Percentiles rank a stretch among this genome's conserved stretches.
Conservation (phyloP, 306 rosid species). For the Quercus parvula region DNA sequence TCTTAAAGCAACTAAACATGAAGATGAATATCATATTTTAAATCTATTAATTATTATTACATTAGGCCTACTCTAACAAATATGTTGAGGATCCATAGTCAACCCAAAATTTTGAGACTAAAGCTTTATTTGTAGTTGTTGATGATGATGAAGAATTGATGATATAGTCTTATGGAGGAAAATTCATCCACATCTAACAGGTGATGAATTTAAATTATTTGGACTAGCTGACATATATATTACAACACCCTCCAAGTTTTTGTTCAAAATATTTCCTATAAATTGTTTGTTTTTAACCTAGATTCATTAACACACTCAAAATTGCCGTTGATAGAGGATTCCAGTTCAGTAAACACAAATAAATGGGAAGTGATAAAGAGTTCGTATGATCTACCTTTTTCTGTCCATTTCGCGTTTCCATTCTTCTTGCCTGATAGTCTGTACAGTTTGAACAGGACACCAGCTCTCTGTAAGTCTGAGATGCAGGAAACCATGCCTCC, state of each 20-base stretch:
- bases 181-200: background rate
- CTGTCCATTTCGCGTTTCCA: conserved; percentile 90
- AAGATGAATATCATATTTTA: no score
- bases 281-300: background rate
- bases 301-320: background rate
- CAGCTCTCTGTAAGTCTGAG: conserved; percentile 78
- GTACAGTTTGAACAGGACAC: conserved; percentile 98
- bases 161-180: background rate
- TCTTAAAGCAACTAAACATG: no score
- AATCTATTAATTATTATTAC: no score
- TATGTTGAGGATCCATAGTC: no score
- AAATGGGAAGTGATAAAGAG: background rate
- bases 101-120: no score
- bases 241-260: background rate
- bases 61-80: no score
- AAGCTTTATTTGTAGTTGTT: no score
- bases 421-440: conserved; percentile 83
- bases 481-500: conserved; percentile 96
- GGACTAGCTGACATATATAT: background rate
- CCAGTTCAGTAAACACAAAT: background rate
- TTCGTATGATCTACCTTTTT: conserved; percentile 60
- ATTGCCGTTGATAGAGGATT: background rate
- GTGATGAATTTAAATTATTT: background rate
- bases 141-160: background rate
- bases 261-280: background rate